phyloP scores from a whole-genome alignment of 331 rosid species.

The Dryas integrifolia region DNA sequence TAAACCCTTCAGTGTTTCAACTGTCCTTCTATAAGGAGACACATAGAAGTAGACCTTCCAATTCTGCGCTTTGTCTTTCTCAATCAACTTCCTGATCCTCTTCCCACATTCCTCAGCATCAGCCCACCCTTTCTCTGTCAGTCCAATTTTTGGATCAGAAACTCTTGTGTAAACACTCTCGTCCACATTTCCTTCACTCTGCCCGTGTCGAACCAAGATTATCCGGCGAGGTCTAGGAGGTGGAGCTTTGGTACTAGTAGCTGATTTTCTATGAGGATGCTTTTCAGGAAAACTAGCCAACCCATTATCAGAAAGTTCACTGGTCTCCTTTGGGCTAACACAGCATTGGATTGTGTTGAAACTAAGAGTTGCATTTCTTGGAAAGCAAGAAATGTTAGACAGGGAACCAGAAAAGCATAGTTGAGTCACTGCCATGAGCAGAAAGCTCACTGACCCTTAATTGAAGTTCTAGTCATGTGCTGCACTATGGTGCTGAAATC shows the following conservation, averaged over 20 bases:
- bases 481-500: not conserved
- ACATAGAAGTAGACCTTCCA: conserved; percentile 84
- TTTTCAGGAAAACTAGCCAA: conserved; percentile 44
- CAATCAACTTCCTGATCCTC: conserved; percentile 46
- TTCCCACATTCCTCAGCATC: conserved; percentile 69
- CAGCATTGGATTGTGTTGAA: conserved; percentile 33
- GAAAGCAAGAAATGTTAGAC: not conserved
- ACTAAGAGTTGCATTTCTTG: conserved; percentile 22
- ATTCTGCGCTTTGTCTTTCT: conserved; percentile 35
- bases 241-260: conserved; percentile 3
- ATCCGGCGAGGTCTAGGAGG: conserved; percentile 84
- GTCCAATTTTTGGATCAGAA: conserved; percentile 69
- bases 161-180: conserved; percentile 62
- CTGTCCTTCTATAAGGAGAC: conserved; percentile 73
- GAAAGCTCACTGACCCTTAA: not conserved
- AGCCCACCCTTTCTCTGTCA: conserved; percentile 51
- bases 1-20: conserved; percentile 49
- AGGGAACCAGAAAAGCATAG: conserved; percentile 3
- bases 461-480: not conserved
- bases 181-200: conserved; percentile 81
- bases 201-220: conserved; percentile 81
- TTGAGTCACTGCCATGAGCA: conserved; percentile 11
- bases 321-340: conserved; percentile 15
- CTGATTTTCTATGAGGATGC: conserved; percentile 7
- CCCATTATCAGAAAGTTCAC: conserved; percentile 22